A percentile compares a stretch with the other conserved stretches of the same genome.
phyloP scores from a whole-genome alignment of 495 filamentous ascomycete species.

The Lindgomyces ingoldianus region DNA sequence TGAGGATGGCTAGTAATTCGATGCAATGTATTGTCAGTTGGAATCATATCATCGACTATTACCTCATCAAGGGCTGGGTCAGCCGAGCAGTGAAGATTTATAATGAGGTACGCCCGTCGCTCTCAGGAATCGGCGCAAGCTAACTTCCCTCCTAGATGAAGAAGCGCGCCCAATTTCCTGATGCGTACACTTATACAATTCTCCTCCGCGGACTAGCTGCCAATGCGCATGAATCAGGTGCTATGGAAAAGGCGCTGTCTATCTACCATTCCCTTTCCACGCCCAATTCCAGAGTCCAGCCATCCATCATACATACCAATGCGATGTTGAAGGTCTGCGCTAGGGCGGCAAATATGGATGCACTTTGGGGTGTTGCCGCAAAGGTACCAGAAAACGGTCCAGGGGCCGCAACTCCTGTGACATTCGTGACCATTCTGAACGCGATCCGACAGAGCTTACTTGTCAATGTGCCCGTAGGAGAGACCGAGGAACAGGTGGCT shows the following conservation, averaged over 20 bases:
- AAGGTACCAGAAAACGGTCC: conserved; percentile 63
- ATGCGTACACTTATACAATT: conserved; percentile 75
- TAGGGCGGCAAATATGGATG: conserved; percentile 67
- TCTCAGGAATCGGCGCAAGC: neutral
- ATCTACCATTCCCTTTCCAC: conserved; percentile 72
- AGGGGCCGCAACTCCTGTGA: conserved; percentile 63
- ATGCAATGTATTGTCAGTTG: conserved; percentile 70
- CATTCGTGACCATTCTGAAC: conserved; percentile 80
- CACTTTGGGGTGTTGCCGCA: conserved; percentile 68
- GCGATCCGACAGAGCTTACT: conserved; percentile 56
- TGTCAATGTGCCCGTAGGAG: conserved; percentile 43
- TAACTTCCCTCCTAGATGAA: conserved; percentile 70
- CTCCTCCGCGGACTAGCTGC: conserved; percentile 72
- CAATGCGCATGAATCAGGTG: conserved; percentile 53
- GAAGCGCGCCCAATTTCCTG: conserved; percentile 75
- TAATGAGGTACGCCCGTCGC: conserved; percentile 68
- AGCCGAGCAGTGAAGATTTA: conserved; percentile 70
- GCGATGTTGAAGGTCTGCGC: conserved; percentile 80
- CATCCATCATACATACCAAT: conserved; percentile 79
- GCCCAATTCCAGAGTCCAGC: conserved; percentile 59
- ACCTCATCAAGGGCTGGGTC: conserved; percentile 59
- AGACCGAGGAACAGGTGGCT: conserved; percentile 42
- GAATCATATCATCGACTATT: conserved; percentile 80
- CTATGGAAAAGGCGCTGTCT: conserved; percentile 61
- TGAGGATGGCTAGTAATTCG: conserved; percentile 64